Base-by-base conservation (phyloP, 805 yeast species). In the Wickerhamiella dianesei region DNA sequence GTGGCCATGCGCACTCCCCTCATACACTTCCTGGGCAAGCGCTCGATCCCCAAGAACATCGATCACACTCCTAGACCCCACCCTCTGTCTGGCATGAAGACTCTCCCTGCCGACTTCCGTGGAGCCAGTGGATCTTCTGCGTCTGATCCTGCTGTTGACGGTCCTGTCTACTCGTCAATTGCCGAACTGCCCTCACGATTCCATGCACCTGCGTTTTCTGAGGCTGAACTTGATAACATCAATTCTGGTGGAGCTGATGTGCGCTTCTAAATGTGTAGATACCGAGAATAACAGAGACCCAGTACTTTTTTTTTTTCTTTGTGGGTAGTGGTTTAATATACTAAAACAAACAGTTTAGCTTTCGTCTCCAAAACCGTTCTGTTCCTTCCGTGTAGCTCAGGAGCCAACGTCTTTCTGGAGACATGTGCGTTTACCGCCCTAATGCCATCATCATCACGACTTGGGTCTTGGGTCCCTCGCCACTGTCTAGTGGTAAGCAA, bases 21-120 rank as follows among this genome's bases (percentile, higher is more conserved):
- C 63, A 89, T 89, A 66, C 82, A 80, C 59, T 89, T 89, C 61
- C 75, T 86, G 42, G 96, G 96, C 39, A 87, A 87, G 42, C 80
- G 86, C 44, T 49, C 48, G 22, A 41, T 62, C 59, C 69, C 25
- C 61, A 53, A 52, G 21, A 47, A 48, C 36, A 50, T 62, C 50
- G 66, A 65, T 59, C 66, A 74, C 69, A 46, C 73, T 56, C 64
- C 65, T 41, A 50, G 65, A 49, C 51, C 64, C 50, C 65, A 71
- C 61, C 58, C 73, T 48, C 58, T 62, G 53, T 65, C 69, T 41
- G 62, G 69, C 1, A 53, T 63, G 40, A 59, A 62, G 22, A 64
- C 59, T 50, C 68, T 68, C 40, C 72, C 72, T 6, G 35, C 53
- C 4, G 62, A 69, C 20, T 66, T 67, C 53, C 16, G 52, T 62